phyloP scores from a whole-genome alignment of 805 yeast genomes.

The Zygosaccharomyces siamensis region DNA sequence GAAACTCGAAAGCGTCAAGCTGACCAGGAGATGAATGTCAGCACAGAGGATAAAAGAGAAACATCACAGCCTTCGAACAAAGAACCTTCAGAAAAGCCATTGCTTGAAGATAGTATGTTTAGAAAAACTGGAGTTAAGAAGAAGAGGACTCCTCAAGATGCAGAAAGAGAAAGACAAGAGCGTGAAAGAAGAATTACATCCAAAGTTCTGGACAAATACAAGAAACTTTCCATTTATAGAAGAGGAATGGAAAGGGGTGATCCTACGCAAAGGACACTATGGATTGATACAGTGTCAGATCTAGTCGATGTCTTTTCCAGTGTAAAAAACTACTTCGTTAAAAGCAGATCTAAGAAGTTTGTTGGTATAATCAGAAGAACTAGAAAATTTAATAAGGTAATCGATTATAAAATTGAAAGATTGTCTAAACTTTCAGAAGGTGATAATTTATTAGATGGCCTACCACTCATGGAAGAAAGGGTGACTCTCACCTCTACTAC shows the following conservation, averaged over 20 bases:
- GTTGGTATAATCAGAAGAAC: conserved; percentile 62
- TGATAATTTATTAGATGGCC: conserved; percentile 35
- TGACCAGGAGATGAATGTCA: conserved; percentile 18
- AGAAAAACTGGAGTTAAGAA: conserved; percentile 26
- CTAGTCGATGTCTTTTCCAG: conserved; percentile 77
- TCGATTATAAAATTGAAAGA: conserved; percentile 70
- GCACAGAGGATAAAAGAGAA: conserved; percentile 6
- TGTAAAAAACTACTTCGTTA: conserved; percentile 72
- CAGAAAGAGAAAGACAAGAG: conserved; percentile 44
- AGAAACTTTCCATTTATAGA: conserved; percentile 49
- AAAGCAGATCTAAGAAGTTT: conserved; percentile 65
- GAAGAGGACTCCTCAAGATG: conserved; percentile 33
- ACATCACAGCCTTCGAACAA: conserved; percentile 2
- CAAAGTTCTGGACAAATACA: conserved; percentile 52
- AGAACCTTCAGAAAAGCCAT: conserved; percentile 27
- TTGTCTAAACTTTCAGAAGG: conserved; percentile 62
- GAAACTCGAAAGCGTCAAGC: conserved; percentile 36
- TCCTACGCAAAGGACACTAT: conserved; percentile 59
- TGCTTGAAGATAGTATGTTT: conserved; percentile 31
- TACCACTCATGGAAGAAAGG: conserved; percentile 39
- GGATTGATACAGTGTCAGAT: conserved; percentile 82
- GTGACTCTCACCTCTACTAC: conserved; percentile 45
- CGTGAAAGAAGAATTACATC: conserved; percentile 54
- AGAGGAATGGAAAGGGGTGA: conserved; percentile 47
- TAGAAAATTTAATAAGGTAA: conserved; percentile 53